Conservation (phyloP, 139 green algal species). For the Coelastrella sp. region DNA sequence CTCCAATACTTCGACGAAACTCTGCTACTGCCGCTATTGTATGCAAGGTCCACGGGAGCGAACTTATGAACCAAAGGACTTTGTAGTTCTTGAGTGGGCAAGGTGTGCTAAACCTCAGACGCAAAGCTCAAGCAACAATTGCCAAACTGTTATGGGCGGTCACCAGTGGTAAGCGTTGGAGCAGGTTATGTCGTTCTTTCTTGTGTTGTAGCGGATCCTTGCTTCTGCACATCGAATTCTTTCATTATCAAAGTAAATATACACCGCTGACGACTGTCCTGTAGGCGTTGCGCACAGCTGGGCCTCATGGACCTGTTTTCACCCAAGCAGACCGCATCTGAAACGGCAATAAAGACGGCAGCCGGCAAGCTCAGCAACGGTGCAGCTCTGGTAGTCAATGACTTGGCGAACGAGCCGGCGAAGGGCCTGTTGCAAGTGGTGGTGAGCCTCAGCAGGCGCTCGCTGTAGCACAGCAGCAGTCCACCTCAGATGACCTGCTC, state of each 20-base stretch:
- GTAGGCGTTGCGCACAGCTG: background rate
- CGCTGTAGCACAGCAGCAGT: background rate
- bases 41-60: too few species aligned
- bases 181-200: background rate
- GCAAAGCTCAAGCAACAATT: too few species aligned
- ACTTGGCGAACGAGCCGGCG: slow-evolving; percentile 15
- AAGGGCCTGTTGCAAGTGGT: slow-evolving; percentile 35
- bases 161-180: background rate
- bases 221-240: background rate
- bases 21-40: too few species aligned
- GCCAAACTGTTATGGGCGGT: too few species aligned
- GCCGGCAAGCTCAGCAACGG: slow-evolving; percentile 30
- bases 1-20: too few species aligned
- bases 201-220: background rate
- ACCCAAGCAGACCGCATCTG: background rate
- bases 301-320: background rate
- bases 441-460: background rate
- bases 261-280: background rate
- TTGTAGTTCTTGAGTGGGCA: too few species aligned
- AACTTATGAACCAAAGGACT: too few species aligned
- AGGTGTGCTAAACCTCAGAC: too few species aligned
- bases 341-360: background rate
- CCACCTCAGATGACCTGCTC: background rate
- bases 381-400: background rate
- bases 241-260: background rate